phyloP scores from a whole-genome alignment of 2,329 filamentous ascomycete species.

The Alternaria sp. region DNA sequence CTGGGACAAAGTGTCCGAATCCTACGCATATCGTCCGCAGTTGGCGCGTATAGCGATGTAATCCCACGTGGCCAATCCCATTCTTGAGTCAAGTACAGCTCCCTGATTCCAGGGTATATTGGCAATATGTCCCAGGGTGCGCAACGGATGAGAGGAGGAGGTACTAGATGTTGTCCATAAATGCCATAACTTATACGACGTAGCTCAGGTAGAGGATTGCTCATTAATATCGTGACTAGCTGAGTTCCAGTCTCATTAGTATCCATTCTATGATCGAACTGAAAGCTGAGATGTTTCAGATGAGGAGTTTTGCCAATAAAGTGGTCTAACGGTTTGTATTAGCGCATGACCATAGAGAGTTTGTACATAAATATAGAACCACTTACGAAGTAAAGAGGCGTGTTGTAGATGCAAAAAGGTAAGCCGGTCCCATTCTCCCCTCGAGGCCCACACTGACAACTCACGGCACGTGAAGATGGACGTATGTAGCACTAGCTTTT shows the following conservation, averaged over 20 bases:
- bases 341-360: neutral
- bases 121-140: neutral
- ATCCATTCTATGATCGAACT: neutral
- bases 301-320: neutral
- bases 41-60: neutral
- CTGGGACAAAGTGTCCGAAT: conserved; percentile 4
- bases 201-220: neutral
- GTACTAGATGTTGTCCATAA: neutral
- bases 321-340: neutral
- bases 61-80: neutral
- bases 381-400: conserved; percentile 1
- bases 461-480: conserved; percentile 11
- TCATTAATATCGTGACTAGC: neutral
- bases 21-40: neutral
- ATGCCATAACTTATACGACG: neutral
- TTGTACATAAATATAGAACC: neutral
- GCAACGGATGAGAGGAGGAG: neutral
- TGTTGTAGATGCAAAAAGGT: conserved; percentile 1
- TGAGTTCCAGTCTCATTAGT: neutral
- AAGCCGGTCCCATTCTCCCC: conserved; percentile 7
- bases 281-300: neutral
- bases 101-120: neutral
- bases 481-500: neutral
- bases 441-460: conserved; percentile 10
- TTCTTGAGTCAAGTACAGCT: neutral